Conservation (phyloP, 78 protist genomes). For the Dictyostelium intermedium region DNA sequence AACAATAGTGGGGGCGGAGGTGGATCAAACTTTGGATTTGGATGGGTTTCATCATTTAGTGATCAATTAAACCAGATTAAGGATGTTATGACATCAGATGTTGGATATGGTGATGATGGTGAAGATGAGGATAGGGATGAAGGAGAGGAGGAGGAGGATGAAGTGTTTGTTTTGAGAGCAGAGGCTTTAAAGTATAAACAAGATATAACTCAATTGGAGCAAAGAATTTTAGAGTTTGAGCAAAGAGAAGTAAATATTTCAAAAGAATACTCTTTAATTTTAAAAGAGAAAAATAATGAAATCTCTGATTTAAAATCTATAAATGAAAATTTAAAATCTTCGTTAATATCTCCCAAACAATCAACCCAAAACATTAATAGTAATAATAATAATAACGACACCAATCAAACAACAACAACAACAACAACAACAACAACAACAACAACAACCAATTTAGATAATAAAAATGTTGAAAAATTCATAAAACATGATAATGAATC, state of each 20-base stretch:
- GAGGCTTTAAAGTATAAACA: slow-evolving; percentile 36
- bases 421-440: not conserved
- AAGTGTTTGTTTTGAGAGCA: slow-evolving; percentile 30
- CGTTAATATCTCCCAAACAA: slow-evolving; percentile 17
- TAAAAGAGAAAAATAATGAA: slow-evolving; percentile 57
- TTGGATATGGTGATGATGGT: not conserved
- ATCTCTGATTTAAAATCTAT: slow-evolving; percentile 8
- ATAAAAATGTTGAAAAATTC: not conserved
- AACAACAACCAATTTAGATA: not conserved
- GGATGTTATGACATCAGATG: slow-evolving; percentile 53
- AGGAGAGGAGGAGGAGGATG: slow-evolving; percentile 3
- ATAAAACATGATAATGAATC: not conserved
- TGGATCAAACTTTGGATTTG: not conserved
- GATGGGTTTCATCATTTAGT: slow-evolving; percentile 53
- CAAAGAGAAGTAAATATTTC: slow-evolving; percentile 33
- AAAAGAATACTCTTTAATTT: slow-evolving; percentile 32
- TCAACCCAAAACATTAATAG: not conserved
- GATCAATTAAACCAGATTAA: slow-evolving; percentile 70
- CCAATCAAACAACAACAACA: too few species aligned
- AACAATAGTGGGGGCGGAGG: not conserved
- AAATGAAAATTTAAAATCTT: slow-evolving; percentile 37
- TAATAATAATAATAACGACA: not conserved
- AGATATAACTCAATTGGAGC: slow-evolving; percentile 20
- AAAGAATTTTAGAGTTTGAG: slow-evolving; percentile 41
- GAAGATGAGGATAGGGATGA: not conserved